These are phyloP conservation scores for Aspergillus sp. DNA, from an alignment of 2,329 filamentous ascomycete species.

Conservation along the genomic window DNA sequence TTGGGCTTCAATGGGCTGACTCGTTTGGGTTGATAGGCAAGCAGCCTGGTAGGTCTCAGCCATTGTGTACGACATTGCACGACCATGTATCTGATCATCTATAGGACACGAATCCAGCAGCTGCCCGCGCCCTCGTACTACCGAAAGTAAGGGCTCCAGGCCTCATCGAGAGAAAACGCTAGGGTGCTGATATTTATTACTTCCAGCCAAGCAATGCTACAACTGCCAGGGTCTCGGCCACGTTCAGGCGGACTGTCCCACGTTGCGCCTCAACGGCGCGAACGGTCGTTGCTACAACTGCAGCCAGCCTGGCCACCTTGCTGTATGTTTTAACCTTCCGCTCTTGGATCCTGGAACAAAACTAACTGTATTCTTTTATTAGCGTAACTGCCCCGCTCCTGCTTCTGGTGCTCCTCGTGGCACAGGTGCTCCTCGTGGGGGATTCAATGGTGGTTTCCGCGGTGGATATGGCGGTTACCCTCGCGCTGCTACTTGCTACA, in stretches of 20 bases:
- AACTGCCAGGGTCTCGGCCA: conserved; percentile 98
- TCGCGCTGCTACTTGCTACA: conserved; percentile 66
- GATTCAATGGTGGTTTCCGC: conserved; percentile 61
- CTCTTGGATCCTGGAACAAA: not conserved
- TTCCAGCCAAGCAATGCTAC: conserved; percentile 93
- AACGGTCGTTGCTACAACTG: conserved; percentile 96
- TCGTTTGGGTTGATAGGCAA: conserved; percentile 35
- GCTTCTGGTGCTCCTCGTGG: conserved; percentile 63
- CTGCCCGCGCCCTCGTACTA: conserved; percentile 94
- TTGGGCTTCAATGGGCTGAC: conserved; percentile 20
- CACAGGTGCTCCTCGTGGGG: conserved; percentile 66
- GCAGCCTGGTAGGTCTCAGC: conserved; percentile 43
- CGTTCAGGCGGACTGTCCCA: conserved; percentile 98
- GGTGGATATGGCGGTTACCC: conserved; percentile 66
- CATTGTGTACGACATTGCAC: conserved; percentile 13
- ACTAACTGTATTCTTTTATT: conserved; percentile 8
- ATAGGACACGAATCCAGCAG: conserved; percentile 93
- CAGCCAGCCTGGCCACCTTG: conserved; percentile 87
- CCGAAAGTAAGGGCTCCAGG: conserved; percentile 65
- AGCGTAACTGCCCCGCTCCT: conserved; percentile 82
- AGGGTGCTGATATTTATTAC: conserved; percentile 18
- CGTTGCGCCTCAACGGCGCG: conserved; percentile 81
- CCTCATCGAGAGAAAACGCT: conserved; percentile 8
- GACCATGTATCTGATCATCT: conserved; percentile 21
- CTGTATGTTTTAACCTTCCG: conserved; percentile 57